Percentiles rank a stretch among this genome's conserved stretches.
Evolutionary conservation across 129 eudicot genomes (phyloP).

Genomic region (Flaveria ramosissima): DNA sequence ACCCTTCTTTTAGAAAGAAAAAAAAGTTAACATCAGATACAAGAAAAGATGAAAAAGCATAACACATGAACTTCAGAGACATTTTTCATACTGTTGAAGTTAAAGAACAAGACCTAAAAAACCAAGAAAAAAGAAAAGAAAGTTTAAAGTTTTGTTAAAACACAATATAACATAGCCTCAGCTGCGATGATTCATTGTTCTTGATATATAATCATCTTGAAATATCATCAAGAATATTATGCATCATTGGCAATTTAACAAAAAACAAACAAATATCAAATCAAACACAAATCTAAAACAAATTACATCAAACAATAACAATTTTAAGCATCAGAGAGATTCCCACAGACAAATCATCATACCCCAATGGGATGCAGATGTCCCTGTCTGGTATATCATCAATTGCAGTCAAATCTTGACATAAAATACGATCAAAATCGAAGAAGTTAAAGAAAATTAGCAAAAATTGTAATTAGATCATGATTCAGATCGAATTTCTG

Average conservation of each 20-base stretch:
- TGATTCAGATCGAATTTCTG: too few species aligned
- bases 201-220: slow-evolving; percentile 19
- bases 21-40: too few species aligned
- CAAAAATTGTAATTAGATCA: too few species aligned
- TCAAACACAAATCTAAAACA: too few species aligned
- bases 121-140: too few species aligned
- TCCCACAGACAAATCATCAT: slow-evolving; percentile 35
- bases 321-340: slow-evolving; percentile 22
- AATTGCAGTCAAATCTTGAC: not conserved
- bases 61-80: too few species aligned
- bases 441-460: not conserved
- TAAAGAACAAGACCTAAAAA: not conserved
- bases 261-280: not conserved
- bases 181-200: slow-evolving; percentile 29
- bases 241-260: slow-evolving; percentile 11
- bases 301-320: too few species aligned
- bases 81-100: too few species aligned
- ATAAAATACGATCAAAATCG: not conserved
- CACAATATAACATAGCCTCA: slow-evolving; percentile 26
- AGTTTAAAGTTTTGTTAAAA: not conserved
- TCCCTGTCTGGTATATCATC: slow-evolving; percentile 30
- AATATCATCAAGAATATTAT: not conserved
- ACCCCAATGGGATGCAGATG: slow-evolving; percentile 21
- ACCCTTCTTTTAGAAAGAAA: too few species aligned
- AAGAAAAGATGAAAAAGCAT: too few species aligned